These are phyloP conservation scores for Lophiotrema nucula DNA, from an alignment of 495 filamentous ascomycete genomes.

Conservation along the genomic window DNA sequence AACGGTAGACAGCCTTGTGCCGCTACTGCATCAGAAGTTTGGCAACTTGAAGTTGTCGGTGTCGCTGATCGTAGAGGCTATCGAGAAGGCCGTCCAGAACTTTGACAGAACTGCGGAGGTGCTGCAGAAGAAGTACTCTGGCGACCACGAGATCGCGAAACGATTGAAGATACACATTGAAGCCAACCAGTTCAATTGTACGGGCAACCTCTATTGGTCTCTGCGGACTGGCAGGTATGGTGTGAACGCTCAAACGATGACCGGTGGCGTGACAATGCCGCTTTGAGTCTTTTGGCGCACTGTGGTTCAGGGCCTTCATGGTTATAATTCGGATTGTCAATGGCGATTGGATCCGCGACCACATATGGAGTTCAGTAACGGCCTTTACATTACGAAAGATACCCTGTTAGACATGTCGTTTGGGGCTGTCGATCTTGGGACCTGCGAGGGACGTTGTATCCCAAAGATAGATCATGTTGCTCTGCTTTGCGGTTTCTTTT, in stretches of 20 bases:
- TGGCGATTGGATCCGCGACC: no score
- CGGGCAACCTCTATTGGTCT: constrained; percentile 35
- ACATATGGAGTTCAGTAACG: no score
- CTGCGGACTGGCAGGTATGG: constrained; percentile 15
- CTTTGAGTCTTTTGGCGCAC: no score
- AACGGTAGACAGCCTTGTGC: constrained; percentile 18
- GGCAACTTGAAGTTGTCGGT: constrained; percentile 7
- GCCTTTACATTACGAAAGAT: no score
- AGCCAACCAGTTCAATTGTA: constrained; percentile 34
- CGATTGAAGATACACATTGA: constrained; percentile 19
- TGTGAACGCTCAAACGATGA: constrained; percentile 4
- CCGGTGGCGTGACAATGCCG: background rate
- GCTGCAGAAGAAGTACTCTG: constrained; percentile 18
- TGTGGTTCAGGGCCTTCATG: no score
- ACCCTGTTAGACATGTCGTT: no score
- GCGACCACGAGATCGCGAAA: background rate
- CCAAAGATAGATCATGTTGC: no score
- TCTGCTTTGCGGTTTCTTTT: background rate
- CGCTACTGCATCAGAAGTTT: constrained; percentile 26
- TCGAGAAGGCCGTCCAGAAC: constrained; percentile 20
- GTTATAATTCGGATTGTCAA: no score
- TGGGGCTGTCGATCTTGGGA: no score
- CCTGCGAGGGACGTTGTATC: no score
- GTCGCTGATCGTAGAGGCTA: constrained; percentile 12
- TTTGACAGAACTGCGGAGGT: constrained; percentile 20